These are phyloP conservation scores for Raphidocelis subcapitata DNA, from an alignment of 139 green algal genomes.

Conservation along the genomic window DNA sequence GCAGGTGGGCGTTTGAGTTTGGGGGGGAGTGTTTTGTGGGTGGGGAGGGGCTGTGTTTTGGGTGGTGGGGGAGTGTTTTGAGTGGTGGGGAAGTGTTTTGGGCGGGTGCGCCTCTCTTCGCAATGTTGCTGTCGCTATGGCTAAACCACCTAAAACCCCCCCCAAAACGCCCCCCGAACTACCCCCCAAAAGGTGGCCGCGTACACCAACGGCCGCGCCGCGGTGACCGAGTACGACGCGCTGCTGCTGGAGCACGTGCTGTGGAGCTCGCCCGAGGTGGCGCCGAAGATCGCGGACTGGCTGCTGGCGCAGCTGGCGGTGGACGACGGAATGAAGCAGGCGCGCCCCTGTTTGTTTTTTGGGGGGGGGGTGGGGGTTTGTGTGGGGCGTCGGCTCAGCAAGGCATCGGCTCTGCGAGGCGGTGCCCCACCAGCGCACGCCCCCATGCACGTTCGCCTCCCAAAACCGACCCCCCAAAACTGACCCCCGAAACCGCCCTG, in stretches of 20 bases:
- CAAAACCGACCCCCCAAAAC: no score
- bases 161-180: no score
- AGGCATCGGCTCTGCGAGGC: no score
- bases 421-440: no score
- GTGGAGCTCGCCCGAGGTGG: conserved; percentile 79
- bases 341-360: conserved; percentile 11
- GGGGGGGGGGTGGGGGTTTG: no score
- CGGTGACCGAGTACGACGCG: conserved; percentile 75
- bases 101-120: no score
- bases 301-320: conserved; percentile 69
- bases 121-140: no score
- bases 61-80: not conserved
- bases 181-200: conserved; percentile 58
- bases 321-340: conserved; percentile 75
- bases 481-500: no score
- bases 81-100: not conserved
- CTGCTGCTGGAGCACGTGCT: conserved; percentile 91
- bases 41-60: not conserved
- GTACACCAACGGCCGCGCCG: conserved; percentile 70
- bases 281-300: conserved; percentile 76
- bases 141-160: no score
- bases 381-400: not conserved
- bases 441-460: no score
- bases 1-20: conserved; percentile 52
- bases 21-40: not conserved